Percentiles rank a stretch among this genome's conserved stretches.
These are phyloP conservation scores for Chrysanthemum lavandulifolium DNA, from an alignment of 129 eudicot species.

Conservation along the genomic window DNA sequence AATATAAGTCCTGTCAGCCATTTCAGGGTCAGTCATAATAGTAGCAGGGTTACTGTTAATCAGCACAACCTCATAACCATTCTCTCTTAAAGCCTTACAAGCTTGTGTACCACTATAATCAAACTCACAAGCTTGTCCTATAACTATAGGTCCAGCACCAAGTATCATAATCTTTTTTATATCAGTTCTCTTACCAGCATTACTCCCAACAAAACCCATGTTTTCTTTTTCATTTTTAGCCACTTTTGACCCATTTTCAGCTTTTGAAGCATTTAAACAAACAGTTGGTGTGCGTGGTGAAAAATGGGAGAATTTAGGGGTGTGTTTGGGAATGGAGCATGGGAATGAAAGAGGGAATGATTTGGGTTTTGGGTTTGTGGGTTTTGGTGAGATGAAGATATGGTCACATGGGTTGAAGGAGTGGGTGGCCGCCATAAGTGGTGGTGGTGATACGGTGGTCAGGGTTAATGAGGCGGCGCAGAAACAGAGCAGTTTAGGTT, in stretches of 20 bases:
- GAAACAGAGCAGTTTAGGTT: too few species aligned
- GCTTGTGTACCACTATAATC: slow-evolving; percentile 98
- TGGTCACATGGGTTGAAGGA: too few species aligned
- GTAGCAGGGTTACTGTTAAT: slow-evolving; percentile 94
- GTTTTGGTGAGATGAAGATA: too few species aligned
- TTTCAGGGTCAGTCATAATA: slow-evolving; percentile 95
- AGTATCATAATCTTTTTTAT: slow-evolving; percentile 90
- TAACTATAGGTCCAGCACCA: slow-evolving; percentile 94
- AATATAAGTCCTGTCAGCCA: slow-evolving; percentile 93
- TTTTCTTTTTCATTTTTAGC: background rate
- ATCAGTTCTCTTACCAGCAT: slow-evolving; percentile 77
- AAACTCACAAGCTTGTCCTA: slow-evolving; percentile 96
- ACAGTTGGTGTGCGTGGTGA: slow-evolving; percentile 14
- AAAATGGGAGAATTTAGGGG: too few species aligned
- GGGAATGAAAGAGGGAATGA: too few species aligned
- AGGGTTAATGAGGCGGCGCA: too few species aligned
- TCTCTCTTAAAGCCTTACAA: slow-evolving; percentile 87
- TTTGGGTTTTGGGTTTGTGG: too few species aligned
- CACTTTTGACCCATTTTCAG: background rate
- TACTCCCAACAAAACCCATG: background rate
- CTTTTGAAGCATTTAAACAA: slow-evolving; percentile 3
- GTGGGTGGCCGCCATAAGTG: too few species aligned
- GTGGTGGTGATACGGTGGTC: too few species aligned
- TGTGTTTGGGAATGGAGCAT: too few species aligned
- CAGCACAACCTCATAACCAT: slow-evolving; percentile 83